Base-by-base conservation (phyloP, 768 basidiomycete species). In the Collybiopsis luxurians region DNA sequence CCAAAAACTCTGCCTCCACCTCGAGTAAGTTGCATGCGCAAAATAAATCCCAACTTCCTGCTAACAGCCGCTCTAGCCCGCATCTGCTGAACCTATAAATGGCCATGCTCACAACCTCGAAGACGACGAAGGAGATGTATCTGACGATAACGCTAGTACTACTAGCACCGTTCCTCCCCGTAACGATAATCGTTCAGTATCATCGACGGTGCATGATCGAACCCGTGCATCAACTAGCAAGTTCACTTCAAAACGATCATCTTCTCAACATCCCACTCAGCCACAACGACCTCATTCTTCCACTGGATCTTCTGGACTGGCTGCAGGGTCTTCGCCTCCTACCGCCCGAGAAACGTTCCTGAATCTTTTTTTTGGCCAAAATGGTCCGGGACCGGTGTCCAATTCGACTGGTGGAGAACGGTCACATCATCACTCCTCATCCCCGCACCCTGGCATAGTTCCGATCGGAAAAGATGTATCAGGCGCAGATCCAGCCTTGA, bases 291-390 rank as follows among this genome's bases (percentile, higher is more conserved):
- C 73, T 10, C 73, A 77, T 49, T 75, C 75, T 53, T 71, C 66
- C 24, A 63, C 67, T 55, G 71, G 64, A 53, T 72, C 58, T 71
- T 68, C 53, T 21, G 31, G 31, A 69, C 67, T n/a, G 55, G 71
- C 71, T 47, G 68, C 71, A 10, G 69, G 74, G 26, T 79, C 81
- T 46, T 58, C 57, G 0, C 73, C 77, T 28, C 76, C 79, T 13
- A 77, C 86, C 0, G 86, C 95, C 12, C 82, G 90, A 61, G 97
- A 98, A 65, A 91, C 92, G 2, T 97, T 98, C 79, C 77, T 98
- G 59, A 96, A 92, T 67, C 98, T 98, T 71, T 98, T 99, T 77
- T 98, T 99, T 69, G 97, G 97, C 11, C 90, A 89, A 71, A 90
- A 89, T 60, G 90, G 90, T 0, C 82, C 89, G 26, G 92, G 89